These are phyloP conservation scores for Corchorus capsularis DNA, from an alignment of 345 rosid genomes.

Conservation along the genomic window DNA sequence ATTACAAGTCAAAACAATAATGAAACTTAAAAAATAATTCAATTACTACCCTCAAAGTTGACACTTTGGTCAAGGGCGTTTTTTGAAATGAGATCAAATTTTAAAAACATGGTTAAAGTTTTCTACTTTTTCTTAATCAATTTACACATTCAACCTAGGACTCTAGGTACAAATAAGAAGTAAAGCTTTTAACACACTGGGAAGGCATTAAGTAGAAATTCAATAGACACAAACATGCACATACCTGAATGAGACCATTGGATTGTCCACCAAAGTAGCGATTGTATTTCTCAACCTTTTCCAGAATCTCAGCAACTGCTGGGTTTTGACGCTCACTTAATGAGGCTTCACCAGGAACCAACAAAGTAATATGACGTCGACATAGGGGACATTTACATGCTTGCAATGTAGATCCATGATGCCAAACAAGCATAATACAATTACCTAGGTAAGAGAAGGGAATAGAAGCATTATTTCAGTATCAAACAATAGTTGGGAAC, in stretches of 20 bases:
- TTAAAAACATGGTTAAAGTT: not conserved
- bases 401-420: constrained; percentile 65
- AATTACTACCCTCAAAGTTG: not conserved
- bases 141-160: not conserved
- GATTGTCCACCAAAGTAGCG: constrained; percentile 63
- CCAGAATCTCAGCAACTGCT: constrained; percentile 51
- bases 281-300: constrained; percentile 65
- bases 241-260: constrained; percentile 66
- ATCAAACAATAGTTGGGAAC: not conserved
- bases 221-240: constrained; percentile 2
- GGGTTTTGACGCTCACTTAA: constrained; percentile 44
- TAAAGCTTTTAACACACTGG: not conserved
- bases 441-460: constrained; percentile 41
- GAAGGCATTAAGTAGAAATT: not conserved
- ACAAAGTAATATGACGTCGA: constrained; percentile 76
- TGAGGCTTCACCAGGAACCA: constrained; percentile 72
- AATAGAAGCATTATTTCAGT: constrained; percentile 14
- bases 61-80: not conserved
- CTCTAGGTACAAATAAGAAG: not conserved
- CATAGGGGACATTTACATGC: constrained; percentile 91
- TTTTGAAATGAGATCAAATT: not conserved
- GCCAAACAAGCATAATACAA: constrained; percentile 90
- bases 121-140: not conserved
- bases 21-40: not conserved
- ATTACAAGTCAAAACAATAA: not conserved